phyloP scores from a whole-genome alignment of 768 basidiomycete species.

The Suillus paluster region DNA sequence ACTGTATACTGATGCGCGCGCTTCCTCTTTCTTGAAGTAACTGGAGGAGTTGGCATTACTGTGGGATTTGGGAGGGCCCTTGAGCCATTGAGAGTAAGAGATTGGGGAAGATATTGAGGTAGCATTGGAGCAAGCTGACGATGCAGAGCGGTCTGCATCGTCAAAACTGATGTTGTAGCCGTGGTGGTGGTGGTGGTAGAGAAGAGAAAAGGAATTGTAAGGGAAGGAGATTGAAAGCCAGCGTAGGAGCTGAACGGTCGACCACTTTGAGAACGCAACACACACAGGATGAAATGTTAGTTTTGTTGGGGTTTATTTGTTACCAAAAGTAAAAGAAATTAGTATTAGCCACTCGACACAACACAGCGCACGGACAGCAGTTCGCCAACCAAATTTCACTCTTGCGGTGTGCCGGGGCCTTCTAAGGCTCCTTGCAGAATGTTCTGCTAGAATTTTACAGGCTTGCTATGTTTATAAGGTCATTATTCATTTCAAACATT shows the following conservation, averaged over 20 bases:
- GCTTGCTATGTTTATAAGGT: background rate
- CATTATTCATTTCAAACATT: background rate
- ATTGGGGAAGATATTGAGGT: conserved; percentile 67
- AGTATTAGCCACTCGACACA: conserved; percentile 15
- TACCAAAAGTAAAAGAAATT: background rate
- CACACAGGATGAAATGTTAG: conserved; percentile 38
- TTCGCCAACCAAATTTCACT: background rate
- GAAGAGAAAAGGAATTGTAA: conserved; percentile 19
- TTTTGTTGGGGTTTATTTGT: conserved; percentile 36
- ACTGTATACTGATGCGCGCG: conserved; percentile 80
- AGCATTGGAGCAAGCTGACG: conserved; percentile 67
- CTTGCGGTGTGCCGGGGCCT: background rate
- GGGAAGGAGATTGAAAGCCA: conserved; percentile 41
- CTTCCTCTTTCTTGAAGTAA: conserved; percentile 81
- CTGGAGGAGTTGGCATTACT: conserved; percentile 71
- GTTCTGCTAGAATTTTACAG: background rate
- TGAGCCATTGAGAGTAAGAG: conserved; percentile 50
- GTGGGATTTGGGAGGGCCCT: conserved; percentile 49
- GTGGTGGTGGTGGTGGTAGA: conserved; percentile 54
- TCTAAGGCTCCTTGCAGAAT: background rate
- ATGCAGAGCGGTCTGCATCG: conserved; percentile 73
- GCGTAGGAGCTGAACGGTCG: conserved; percentile 37
- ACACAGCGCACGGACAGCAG: conserved; percentile 8
- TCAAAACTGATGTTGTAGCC: conserved; percentile 52
- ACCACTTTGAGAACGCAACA: conserved; percentile 34